Evolutionary conservation across 768 basidiomycete genomes (phyloP), one percentile per base, ranked within the genome.

Genomic region (Mrakia hoshinonis): DNA sequence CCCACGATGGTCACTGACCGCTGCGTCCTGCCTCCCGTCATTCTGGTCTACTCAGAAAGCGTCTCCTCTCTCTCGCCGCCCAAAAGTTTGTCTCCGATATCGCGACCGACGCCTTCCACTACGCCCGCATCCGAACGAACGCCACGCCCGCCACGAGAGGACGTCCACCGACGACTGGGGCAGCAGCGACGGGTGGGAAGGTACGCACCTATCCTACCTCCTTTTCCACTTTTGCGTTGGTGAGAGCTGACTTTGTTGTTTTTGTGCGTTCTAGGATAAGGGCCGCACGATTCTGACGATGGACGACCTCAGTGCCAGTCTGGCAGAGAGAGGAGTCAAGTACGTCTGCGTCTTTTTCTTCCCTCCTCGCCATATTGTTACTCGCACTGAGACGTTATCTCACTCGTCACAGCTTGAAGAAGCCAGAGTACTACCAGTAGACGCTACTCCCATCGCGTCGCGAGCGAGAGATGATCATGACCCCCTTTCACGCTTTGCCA

Each of bases 71-170:
- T 0, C 84, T 98, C 15, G 94, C 96, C 3, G 92, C 96, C 0
- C 96, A 99, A 78, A 97, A 98, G 77, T 98, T 99, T 78, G 88
- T 98, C 54, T 91, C 93, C 9, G 95, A 98, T 77, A 94, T 99
- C 68, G 90, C 95, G 3, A 86, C 90, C 2, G 96, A 99, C 79
- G 93, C 96, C 12, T 98, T 91, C 81, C 93, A 97, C 77, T 95
- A 97, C 80, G 96, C 96, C 10, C 90, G 95, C 38, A 91, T 98
- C 76, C 87, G 96, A 47, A 91, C 91, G 1, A 95, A 91, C 72
- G 92, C 91, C 46, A 75, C 76, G 0, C 78, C 87, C 6, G 86
- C 88, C 36, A 89, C 90, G 47, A 43, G 71, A 48, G 67, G 69
- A 18, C 31, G 74, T 18, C 54, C 55, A 20, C 29, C 82, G 84